Evolutionary conservation across 75 land plant species (phyloP).

Genomic region (Cunninghamia lanceolata): DNA sequence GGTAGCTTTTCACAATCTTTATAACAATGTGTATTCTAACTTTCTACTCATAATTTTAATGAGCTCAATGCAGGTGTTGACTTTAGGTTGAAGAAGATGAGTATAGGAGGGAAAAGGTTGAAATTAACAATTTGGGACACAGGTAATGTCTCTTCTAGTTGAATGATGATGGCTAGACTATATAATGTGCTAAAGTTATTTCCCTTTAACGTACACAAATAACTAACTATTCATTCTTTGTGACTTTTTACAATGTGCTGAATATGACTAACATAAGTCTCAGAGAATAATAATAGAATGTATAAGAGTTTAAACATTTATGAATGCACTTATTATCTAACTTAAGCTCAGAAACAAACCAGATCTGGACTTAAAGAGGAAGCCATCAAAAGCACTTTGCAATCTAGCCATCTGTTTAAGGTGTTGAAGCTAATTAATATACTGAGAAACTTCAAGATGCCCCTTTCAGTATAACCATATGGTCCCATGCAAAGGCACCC

Average conservation of each 20-base stretch:
- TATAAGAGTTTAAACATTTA: neutral
- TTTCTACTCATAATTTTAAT: neutral
- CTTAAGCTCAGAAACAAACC: neutral
- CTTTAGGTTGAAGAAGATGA: constrained; percentile 73
- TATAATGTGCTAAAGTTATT: neutral
- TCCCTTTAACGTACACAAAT: neutral
- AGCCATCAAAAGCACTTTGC: neutral
- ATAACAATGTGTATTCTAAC: neutral
- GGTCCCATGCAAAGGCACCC: neutral
- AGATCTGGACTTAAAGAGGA: neutral
- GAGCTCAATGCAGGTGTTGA: constrained; percentile 57
- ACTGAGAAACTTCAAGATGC: neutral
- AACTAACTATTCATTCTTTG: neutral
- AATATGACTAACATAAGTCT: neutral
- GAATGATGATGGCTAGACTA: neutral
- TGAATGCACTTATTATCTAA: neutral
- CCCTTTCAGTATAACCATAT: neutral
- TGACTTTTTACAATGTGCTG: neutral
- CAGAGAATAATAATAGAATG: neutral
- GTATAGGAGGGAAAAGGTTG: constrained; percentile 67
- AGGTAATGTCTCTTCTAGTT: constrained; percentile 23
- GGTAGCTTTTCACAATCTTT: neutral
- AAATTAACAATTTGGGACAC: constrained; percentile 96
- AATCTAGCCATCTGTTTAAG: neutral
- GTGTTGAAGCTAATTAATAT: neutral